Conservation (phyloP, 768 basidiomycete species). For the Symmetrospora coprosmae region DNA sequence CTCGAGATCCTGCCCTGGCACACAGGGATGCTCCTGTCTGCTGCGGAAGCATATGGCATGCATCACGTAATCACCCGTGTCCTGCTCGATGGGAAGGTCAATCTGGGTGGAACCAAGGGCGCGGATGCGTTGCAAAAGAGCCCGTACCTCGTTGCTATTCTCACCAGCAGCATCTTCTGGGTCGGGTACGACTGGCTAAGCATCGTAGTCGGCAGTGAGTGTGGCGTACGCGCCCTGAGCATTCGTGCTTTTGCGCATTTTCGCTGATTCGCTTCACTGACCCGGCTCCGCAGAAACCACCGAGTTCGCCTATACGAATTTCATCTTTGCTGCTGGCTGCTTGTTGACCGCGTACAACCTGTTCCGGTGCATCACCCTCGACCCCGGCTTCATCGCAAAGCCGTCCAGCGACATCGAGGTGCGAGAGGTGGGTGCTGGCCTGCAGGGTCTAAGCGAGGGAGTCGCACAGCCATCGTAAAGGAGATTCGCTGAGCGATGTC, state of each 20-base stretch:
- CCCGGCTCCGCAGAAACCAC: slow-evolving; percentile 48
- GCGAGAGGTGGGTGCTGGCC: slow-evolving; percentile 64
- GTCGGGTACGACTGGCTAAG: slow-evolving; percentile 69
- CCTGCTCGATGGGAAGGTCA: slow-evolving; percentile 48
- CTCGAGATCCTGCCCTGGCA: slow-evolving; percentile 78
- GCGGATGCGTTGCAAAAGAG: slow-evolving; percentile 74
- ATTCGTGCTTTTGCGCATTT: neutral
- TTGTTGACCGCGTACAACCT: slow-evolving; percentile 74
- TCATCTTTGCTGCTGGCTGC: slow-evolving; percentile 57
- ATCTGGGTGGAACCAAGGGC: slow-evolving; percentile 41
- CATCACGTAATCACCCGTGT: slow-evolving; percentile 81
- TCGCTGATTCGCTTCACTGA: neutral
- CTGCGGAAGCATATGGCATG: slow-evolving; percentile 80
- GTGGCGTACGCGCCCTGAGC: neutral
- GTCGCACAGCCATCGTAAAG: neutral
- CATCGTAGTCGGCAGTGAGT: slow-evolving; percentile 56
- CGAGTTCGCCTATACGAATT: slow-evolving; percentile 58
- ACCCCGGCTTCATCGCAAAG: slow-evolving; percentile 74
- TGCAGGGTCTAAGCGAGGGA: no score
- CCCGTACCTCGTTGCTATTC: slow-evolving; percentile 87
- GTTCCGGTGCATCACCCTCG: slow-evolving; percentile 72
- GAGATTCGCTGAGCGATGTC: neutral
- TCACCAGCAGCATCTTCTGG: slow-evolving; percentile 71
- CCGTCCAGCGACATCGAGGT: slow-evolving; percentile 70
- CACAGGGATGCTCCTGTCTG: slow-evolving; percentile 63